A percentile compares a stretch with the other conserved stretches of the same genome.
phyloP scores from a whole-genome alignment of 768 basidiomycete species.

The Suillus lakei region DNA sequence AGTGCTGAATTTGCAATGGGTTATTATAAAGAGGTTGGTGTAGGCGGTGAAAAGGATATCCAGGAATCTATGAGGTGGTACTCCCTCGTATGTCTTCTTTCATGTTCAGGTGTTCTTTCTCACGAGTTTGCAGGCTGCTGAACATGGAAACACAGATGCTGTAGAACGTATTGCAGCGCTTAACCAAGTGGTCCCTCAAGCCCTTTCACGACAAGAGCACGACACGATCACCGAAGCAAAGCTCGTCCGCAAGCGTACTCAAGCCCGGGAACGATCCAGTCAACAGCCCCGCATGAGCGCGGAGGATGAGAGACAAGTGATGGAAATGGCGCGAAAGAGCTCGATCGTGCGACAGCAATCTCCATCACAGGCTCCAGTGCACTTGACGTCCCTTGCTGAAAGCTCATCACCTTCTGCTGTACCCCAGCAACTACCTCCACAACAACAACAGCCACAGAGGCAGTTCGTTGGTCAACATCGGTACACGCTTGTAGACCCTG shows the following conservation, averaged over 20 bases:
- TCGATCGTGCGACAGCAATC: slow-evolving; percentile 38
- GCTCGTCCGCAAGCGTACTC: slow-evolving; percentile 83
- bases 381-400: slow-evolving; percentile 21
- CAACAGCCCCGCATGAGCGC: slow-evolving; percentile 26
- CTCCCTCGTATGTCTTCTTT: slow-evolving; percentile 46
- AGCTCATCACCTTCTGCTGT: slow-evolving; percentile 7
- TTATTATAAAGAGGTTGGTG: slow-evolving; percentile 92
- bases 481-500: slow-evolving; percentile 54
- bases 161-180: slow-evolving; percentile 72
- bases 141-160: slow-evolving; percentile 85
- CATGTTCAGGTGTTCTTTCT: slow-evolving; percentile 6
- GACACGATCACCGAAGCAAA: slow-evolving; percentile 77
- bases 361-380: slow-evolving; percentile 6
- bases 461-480: slow-evolving; percentile 46
- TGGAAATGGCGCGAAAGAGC: slow-evolving; percentile 60
- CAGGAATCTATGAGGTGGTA: slow-evolving; percentile 82
- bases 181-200: slow-evolving; percentile 58
- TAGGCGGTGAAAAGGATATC: slow-evolving; percentile 71
- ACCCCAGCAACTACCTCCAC: slow-evolving; percentile 10
- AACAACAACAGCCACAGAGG: slow-evolving; percentile 9
- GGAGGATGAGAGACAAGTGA: slow-evolving; percentile 48
- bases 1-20: slow-evolving; percentile 96
- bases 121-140: slow-evolving; percentile 56
- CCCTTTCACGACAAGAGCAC: slow-evolving; percentile 81
- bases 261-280: slow-evolving; percentile 64